phyloP scores from a whole-genome alignment of 495 filamentous ascomycete species.

The Articulospora tetracladia region DNA sequence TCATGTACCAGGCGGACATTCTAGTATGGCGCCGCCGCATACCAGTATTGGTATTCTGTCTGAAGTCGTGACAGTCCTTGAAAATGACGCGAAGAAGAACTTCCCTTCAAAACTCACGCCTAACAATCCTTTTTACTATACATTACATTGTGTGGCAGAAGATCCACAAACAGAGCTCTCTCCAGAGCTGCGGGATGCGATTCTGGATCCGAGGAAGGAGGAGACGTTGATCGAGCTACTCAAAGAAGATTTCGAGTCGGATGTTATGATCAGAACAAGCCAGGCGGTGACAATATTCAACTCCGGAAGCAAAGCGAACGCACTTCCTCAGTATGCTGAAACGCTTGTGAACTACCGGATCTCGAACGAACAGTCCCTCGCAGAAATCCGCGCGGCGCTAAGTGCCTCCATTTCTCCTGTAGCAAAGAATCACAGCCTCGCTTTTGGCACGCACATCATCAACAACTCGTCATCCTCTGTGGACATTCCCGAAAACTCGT shows the following conservation, averaged over 20 bases:
- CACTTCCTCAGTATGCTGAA: conserved; percentile 51
- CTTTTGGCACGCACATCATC: not conserved
- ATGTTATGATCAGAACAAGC: conserved; percentile 25
- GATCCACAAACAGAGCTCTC: not conserved
- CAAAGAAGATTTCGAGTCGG: conserved; percentile 26
- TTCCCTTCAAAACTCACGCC: conserved; percentile 38
- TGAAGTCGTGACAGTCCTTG: conserved; percentile 56
- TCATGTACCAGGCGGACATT: conserved; percentile 56
- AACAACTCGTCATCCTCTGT: not conserved
- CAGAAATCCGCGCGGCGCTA: conserved; percentile 3
- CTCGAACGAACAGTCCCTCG: conserved; percentile 51
- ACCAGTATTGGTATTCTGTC: conserved; percentile 62
- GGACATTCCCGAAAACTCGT: not conserved
- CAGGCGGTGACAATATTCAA: conserved; percentile 28
- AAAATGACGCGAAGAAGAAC: conserved; percentile 43
- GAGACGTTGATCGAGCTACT: not conserved
- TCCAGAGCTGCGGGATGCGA: not conserved
- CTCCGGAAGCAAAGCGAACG: conserved; percentile 50
- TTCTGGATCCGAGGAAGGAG: not conserved
- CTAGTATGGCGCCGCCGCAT: conserved; percentile 54
- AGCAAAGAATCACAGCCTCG: not conserved
- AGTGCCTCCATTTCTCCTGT: not conserved
- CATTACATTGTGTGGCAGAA: conserved; percentile 44
- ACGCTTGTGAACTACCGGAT: conserved; percentile 60
- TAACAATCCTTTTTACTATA: conserved; percentile 34